phyloP scores from a whole-genome alignment of 805 yeast species.

The Lipomyces chichibuensis region DNA sequence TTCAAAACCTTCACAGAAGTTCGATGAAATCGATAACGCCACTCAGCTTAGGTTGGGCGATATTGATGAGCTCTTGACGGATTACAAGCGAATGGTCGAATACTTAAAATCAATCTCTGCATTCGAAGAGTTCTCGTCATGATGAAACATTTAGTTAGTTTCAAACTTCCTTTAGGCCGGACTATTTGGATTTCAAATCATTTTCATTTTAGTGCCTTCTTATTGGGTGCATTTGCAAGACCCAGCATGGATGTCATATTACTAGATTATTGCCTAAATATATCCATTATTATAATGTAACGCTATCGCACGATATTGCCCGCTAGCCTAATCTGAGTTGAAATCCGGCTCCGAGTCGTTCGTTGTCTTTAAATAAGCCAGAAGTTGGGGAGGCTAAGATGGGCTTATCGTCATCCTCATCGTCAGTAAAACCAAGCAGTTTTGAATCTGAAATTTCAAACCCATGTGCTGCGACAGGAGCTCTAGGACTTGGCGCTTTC shows the following conservation, averaged over 20 bases:
- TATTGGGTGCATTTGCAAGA: background rate
- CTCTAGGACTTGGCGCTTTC: slow-evolving; percentile 18
- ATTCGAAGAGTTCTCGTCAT: slow-evolving; percentile 33
- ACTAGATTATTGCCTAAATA: background rate
- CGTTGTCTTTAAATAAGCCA: slow-evolving; percentile 19
- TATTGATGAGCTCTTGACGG: slow-evolving; percentile 43
- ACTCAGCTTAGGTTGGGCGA: slow-evolving; percentile 45
- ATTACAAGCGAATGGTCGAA: slow-evolving; percentile 46
- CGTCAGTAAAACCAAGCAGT: background rate
- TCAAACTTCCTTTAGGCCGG: background rate
- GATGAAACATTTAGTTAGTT: background rate
- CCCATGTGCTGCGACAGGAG: slow-evolving; percentile 28
- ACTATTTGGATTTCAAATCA: background rate
- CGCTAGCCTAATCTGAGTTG: slow-evolving; percentile 20
- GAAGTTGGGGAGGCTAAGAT: slow-evolving; percentile 15
- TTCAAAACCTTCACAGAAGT: slow-evolving; percentile 17
- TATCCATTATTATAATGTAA: background rate
- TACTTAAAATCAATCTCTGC: slow-evolving; percentile 39
- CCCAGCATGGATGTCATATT: background rate
- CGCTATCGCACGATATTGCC: background rate
- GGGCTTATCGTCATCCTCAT: slow-evolving; percentile 4
- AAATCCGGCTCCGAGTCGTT: slow-evolving; percentile 28
- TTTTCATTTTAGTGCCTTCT: too few species aligned
- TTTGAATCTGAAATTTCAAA: background rate
- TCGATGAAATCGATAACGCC: slow-evolving; percentile 33